Evolutionary conservation across 441 rosid genomes (phyloP).

Genomic region (Croton laevigatus): DNA sequence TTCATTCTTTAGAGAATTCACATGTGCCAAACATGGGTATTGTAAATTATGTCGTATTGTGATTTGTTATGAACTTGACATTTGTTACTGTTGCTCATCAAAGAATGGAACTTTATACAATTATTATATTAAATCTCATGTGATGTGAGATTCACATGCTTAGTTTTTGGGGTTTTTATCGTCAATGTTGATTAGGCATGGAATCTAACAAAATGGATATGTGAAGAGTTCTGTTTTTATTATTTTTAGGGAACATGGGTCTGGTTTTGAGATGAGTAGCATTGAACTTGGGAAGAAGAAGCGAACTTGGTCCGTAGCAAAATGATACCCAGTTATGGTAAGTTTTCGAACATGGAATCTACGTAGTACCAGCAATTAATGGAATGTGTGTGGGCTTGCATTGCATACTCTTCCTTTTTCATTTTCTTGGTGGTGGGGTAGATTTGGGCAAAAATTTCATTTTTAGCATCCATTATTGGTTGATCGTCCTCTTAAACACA

Average conservation of each 20-base stretch:
- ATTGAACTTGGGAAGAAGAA: no score
- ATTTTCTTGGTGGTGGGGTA: background rate
- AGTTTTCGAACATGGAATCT: background rate
- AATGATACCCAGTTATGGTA: background rate
- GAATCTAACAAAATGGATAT: background rate
- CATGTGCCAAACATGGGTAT: background rate
- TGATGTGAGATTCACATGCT: background rate
- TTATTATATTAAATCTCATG: background rate
- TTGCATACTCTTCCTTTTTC: background rate
- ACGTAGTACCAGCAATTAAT: background rate
- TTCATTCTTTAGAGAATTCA: no score
- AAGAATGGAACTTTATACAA: conserved; percentile 1
- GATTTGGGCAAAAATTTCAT: background rate
- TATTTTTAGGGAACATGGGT: no score
- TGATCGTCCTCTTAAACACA: background rate
- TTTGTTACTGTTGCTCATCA: background rate
- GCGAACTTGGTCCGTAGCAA: background rate
- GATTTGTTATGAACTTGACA: background rate
- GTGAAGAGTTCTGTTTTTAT: no score
- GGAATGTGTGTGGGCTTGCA: background rate
- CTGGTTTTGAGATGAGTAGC: no score
- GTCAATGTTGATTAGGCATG: no score
- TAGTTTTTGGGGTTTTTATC: no score
- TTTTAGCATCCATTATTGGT: no score
- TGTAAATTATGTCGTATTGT: background rate